Evolutionary conservation across 495 filamentous ascomycete species (phyloP).

Genomic region (Sporormia fimetaria): DNA sequence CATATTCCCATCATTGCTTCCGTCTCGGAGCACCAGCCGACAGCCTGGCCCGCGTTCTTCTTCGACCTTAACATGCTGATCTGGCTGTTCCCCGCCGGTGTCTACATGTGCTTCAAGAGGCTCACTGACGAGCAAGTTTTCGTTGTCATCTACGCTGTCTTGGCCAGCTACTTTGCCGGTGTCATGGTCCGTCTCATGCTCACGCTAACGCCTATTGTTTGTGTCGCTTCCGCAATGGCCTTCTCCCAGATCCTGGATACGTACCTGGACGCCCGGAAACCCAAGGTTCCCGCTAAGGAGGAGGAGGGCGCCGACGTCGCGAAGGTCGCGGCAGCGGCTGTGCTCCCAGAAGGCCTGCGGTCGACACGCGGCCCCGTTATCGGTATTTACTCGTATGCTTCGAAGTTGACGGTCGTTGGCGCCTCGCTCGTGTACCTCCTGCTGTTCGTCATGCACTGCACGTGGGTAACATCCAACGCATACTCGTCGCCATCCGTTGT

Average conservation of each 20-base stretch:
- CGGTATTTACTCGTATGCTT: slow-evolving; percentile 71
- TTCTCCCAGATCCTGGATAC: slow-evolving; percentile 81
- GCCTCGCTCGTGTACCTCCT: slow-evolving; percentile 69
- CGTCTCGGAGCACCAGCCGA: slow-evolving; percentile 98
- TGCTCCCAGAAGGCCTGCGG: slow-evolving; percentile 43
- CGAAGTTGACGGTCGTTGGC: slow-evolving; percentile 62
- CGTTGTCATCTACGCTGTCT: slow-evolving; percentile 88
- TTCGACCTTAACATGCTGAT: slow-evolving; percentile 97
- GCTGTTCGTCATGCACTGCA: slow-evolving; percentile 93
- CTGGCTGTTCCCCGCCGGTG: slow-evolving; percentile 97
- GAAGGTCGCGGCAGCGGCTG: slow-evolving; percentile 30
- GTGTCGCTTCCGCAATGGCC: slow-evolving; percentile 84
- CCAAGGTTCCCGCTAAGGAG: slow-evolving; percentile 38
- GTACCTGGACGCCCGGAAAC: slow-evolving; percentile 53
- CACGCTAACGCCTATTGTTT: slow-evolving; percentile 91
- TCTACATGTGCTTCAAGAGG: slow-evolving; percentile 94
- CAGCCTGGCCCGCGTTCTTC: slow-evolving; percentile 99
- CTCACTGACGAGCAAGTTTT: slow-evolving; percentile 97
- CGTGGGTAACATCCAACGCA: slow-evolving; percentile 98
- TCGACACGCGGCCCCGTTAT: slow-evolving; percentile 61
- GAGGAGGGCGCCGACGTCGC: slow-evolving; percentile 38
- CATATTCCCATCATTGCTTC: slow-evolving; percentile 99
- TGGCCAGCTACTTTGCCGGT: slow-evolving; percentile 94
- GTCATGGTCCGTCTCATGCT: slow-evolving; percentile 99
- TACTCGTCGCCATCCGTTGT: slow-evolving; percentile 98